Conservation (phyloP, 179 eudicot species). For the Beta corolliflora region DNA sequence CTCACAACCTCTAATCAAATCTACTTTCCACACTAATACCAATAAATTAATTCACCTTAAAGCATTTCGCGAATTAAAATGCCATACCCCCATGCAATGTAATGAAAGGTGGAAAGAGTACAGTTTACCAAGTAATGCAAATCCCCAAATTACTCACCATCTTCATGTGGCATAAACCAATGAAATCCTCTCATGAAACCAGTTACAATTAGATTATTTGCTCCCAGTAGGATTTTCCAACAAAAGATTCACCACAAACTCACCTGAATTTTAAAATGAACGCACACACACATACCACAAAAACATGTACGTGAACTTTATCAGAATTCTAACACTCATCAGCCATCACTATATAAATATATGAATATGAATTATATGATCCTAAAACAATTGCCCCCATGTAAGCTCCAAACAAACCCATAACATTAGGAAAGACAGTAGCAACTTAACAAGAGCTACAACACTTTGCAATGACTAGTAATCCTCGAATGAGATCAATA, state of each 20-base stretch:
- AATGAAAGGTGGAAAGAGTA: too few species aligned
- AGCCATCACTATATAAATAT: neutral
- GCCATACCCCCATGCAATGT: too few species aligned
- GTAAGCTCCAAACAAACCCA: neutral
- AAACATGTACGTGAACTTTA: neutral
- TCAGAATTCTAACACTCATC: neutral
- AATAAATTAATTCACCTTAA: too few species aligned
- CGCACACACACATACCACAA: neutral
- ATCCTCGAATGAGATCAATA: neutral
- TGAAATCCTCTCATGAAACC: too few species aligned
- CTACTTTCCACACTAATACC: too few species aligned
- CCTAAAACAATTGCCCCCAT: neutral
- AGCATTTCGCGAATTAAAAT: too few species aligned
- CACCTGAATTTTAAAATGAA: neutral
- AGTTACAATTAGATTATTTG: neutral
- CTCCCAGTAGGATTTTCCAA: neutral
- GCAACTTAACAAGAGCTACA: neutral
- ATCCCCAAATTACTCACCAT: neutral
- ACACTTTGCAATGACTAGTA: neutral
- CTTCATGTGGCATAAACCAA: neutral
- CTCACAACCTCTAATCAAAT: too few species aligned
- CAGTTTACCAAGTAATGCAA: neutral
- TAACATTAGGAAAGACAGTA: neutral
- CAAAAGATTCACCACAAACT: neutral
- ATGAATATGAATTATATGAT: neutral